These are phyloP conservation scores for Claviceps monticola DNA, from an alignment of 2,329 filamentous ascomycete genomes.

Conservation along the genomic window DNA sequence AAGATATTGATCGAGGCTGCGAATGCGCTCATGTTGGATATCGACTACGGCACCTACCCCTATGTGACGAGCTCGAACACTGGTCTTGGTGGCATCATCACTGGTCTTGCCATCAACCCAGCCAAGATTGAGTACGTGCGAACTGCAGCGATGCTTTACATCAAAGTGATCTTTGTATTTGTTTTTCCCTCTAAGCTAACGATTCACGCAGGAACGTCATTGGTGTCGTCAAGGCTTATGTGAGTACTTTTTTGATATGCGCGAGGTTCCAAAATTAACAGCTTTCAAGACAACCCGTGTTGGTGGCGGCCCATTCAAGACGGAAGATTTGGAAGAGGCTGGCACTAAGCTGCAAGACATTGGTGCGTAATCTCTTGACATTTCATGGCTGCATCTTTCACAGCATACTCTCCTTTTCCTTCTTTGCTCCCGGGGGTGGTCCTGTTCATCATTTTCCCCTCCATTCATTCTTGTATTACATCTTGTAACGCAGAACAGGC, in stretches of 20 bases:
- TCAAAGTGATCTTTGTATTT: too few species aligned
- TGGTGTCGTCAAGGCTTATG: neutral
- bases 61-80: conserved; percentile 14
- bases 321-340: conserved; percentile 7
- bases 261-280: neutral
- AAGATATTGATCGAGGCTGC: conserved; percentile 57
- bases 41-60: conserved; percentile 34
- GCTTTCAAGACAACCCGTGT: conserved; percentile 7
- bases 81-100: conserved; percentile 13
- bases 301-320: conserved; percentile 8
- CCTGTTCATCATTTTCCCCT: neutral
- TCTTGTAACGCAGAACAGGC: neutral
- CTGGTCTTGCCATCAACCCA: conserved; percentile 26
- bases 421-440: neutral
- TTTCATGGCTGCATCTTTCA: too few species aligned
- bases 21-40: conserved; percentile 47
- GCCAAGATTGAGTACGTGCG: conserved; percentile 33
- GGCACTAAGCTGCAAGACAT: conserved; percentile 6
- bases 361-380: neutral
- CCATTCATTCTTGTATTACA: neutral
- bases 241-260: neutral
- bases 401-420: neutral
- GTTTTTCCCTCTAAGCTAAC: neutral
- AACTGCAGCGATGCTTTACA: too few species aligned
- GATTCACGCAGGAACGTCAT: neutral